Percentiles rank a stretch among this genome's conserved stretches.
Conservation (phyloP, 208 protist species). For the Trypanosomatidae sp. region DNA sequence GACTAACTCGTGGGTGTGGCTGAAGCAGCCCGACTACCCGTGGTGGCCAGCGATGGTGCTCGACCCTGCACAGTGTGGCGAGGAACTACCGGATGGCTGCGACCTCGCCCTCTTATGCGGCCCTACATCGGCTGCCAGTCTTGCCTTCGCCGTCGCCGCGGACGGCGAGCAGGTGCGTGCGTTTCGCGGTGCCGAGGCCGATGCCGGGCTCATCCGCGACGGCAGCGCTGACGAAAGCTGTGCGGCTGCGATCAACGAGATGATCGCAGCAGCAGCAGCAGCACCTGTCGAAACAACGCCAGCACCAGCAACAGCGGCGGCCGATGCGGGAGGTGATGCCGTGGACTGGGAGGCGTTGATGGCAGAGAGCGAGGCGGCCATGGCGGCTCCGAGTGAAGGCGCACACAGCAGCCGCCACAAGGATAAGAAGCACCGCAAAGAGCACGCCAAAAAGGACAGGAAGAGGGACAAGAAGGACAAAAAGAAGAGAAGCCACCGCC, state of each 20-base stretch:
- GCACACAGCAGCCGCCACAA: constrained; percentile 12
- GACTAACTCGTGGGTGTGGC: constrained; percentile 64
- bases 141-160: constrained; percentile 44
- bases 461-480: too few relatives aligned
- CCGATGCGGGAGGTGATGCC: neutral
- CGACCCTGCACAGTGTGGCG: constrained; percentile 32
- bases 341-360: neutral
- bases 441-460: too few relatives aligned
- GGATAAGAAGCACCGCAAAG: constrained; percentile 32
- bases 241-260: constrained; percentile 57
- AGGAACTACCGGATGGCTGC: constrained; percentile 39
- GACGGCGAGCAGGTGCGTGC: constrained; percentile 41
- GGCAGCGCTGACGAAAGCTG: constrained; percentile 42
- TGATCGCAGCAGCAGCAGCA: constrained; percentile 10
- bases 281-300: too few relatives aligned
- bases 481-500: constrained; percentile 4
- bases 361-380: neutral
- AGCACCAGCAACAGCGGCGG: too few relatives aligned
- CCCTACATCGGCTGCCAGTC: constrained; percentile 42
- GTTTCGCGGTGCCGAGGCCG: constrained; percentile 20
- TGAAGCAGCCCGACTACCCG: constrained; percentile 72
- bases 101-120: constrained; percentile 67
- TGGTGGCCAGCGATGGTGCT: constrained; percentile 85
- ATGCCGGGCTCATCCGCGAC: constrained; percentile 41
- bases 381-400: neutral